These are phyloP conservation scores for Darksidea phi DNA, from an alignment of 495 filamentous ascomycete genomes.

Conservation along the genomic window DNA sequence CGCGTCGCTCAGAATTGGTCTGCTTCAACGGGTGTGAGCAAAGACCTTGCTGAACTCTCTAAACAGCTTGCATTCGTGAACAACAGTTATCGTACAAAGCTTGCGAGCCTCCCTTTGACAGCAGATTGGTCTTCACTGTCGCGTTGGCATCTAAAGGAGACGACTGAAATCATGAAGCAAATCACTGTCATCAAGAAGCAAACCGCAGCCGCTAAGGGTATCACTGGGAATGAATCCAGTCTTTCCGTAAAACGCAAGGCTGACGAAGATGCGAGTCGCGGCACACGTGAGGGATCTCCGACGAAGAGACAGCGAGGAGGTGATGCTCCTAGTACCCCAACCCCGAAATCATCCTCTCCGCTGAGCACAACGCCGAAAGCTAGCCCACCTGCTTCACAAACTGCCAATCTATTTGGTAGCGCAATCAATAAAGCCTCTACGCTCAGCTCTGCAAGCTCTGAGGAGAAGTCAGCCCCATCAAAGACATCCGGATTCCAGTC, in stretches of 20 bases:
- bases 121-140: constrained; percentile 25
- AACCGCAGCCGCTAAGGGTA: constrained; percentile 1
- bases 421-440: constrained; percentile 1
- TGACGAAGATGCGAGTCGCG: neutral
- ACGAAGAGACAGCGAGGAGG: constrained; percentile 9
- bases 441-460: neutral
- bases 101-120: constrained; percentile 3
- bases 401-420: constrained; percentile 12
- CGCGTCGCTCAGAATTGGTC: neutral
- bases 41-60: neutral
- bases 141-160: constrained; percentile 19
- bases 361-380: constrained; percentile 3
- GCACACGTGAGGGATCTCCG: neutral
- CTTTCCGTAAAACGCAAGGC: constrained; percentile 23
- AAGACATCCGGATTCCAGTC: neutral
- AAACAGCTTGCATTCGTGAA: constrained; percentile 14
- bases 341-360: neutral
- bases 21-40: neutral
- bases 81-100: constrained; percentile 10
- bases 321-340: constrained; percentile 1
- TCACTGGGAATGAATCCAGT: constrained; percentile 21
- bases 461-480: neutral
- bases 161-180: constrained; percentile 1
- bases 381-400: constrained; percentile 1
- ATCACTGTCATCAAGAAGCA: constrained; percentile 8